Percentiles rank a stretch among this genome's conserved stretches.
phyloP scores from a whole-genome alignment of 208 protist genomes.

The Acanthamoeba divionensis region DNA sequence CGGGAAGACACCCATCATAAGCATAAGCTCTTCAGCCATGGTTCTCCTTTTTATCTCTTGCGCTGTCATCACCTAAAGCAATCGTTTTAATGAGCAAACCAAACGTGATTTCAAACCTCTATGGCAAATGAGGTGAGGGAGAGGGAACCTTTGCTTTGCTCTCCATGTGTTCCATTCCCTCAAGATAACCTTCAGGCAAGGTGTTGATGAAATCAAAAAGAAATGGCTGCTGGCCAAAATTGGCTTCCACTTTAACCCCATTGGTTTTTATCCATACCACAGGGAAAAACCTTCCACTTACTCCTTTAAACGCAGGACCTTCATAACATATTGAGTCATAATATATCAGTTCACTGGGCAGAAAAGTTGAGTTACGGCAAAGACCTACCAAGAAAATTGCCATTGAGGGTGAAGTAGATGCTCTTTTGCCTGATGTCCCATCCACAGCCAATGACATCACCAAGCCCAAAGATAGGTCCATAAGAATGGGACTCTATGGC shows the following conservation, averaged over 20 bases:
- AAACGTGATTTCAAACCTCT: not conserved
- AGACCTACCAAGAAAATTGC: conserved; percentile 8
- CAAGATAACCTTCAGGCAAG: conserved; percentile 46
- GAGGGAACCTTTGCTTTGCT: not conserved
- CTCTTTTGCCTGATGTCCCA: conserved; percentile 18
- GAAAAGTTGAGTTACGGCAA: not conserved
- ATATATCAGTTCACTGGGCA: not conserved
- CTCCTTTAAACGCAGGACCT: not conserved
- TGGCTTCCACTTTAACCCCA: not conserved
- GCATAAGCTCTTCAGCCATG: conserved; percentile 33
- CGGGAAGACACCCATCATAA: conserved; percentile 56
- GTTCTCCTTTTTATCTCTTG: conserved; percentile 6
- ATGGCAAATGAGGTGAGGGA: not conserved
- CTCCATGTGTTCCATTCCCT: conserved; percentile 23
- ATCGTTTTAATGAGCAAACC: not conserved
- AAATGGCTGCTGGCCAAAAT: conserved; percentile 53
- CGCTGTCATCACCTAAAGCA: not conserved
- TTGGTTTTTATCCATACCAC: conserved; percentile 16
- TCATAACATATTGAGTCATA: too few species aligned
- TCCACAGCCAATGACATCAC: conserved; percentile 55
- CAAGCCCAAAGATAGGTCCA: not conserved
- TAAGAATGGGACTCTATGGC: conserved; percentile 7
- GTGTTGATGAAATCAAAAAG: conserved; percentile 38
- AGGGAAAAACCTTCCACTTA: conserved; percentile 28
- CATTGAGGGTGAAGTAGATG: conserved; percentile 58